Base-by-base conservation (phyloP, 2,329 filamentous ascomycete species). In the Colletotrichum trifolii region DNA sequence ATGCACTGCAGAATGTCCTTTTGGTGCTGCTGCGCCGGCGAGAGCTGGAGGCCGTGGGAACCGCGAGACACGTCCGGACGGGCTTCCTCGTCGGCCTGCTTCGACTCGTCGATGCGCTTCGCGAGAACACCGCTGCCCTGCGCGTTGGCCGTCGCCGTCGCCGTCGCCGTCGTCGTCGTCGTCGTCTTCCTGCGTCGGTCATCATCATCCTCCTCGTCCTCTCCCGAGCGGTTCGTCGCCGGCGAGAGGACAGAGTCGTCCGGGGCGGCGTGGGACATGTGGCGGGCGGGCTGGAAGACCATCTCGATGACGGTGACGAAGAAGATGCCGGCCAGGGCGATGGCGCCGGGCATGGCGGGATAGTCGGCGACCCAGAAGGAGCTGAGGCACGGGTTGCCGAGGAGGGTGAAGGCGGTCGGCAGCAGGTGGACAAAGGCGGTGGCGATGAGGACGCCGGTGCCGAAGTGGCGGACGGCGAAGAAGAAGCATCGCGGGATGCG, bases 291-390 rank as follows among this genome's bases (percentile, higher is more conserved):
- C 45, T 82, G 80, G 61, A 89, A 86, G 34, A 85, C 78, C 85
- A 89, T 97, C 76, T 97, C 94, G 66, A 97, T 85, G 10, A 89
- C 83, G 9, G 95, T 91, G 7, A 97, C 93, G 9, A 92, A 82
- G 70, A 96, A 85, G 42, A 93, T 91, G 35, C 91, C 89, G 10
- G 88, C 81, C 87, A 97, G 93, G 53, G 92, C 89, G 63, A 96
- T 89, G 55, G 94, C 85, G 4, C 93, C 93, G 1, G 93, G 89
- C 79, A 96, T 91, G 25, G 92, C 91, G 57, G 85, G 86, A 77
- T 95, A 97, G 35, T 87, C 85, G 47, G 88, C 72, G 71, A 87
- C 94, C 88, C 93, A 96, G 73, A 94, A 91, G 58, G 82, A 79
- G 11, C 90, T 89, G 1, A 97, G 85, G 72, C 89, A 91, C 10